These are phyloP conservation scores for Backusella tuberculispora DNA, from an alignment of 192 early-diverging fungal species.

Conservation along the genomic window DNA sequence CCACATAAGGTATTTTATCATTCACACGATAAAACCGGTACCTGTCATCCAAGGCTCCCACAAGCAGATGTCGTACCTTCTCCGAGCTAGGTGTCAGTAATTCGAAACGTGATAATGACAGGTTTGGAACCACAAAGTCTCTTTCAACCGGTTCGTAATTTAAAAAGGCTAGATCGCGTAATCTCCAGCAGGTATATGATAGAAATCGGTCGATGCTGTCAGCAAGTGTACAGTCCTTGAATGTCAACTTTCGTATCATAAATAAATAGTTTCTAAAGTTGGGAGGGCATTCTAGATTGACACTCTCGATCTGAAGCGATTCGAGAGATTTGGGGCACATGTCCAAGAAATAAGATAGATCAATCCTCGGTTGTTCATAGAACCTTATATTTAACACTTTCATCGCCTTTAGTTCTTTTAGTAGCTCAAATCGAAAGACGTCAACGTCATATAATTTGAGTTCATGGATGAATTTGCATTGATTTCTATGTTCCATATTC, in stretches of 20 bases:
- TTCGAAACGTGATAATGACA: background rate
- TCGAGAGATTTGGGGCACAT: background rate
- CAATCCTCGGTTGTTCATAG: background rate
- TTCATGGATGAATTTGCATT: background rate
- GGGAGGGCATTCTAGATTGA: background rate
- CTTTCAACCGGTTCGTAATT: background rate
- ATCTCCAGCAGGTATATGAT: background rate
- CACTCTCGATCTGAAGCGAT: background rate
- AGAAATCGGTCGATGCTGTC: background rate
- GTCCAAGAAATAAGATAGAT: background rate
- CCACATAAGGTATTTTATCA: background rate
- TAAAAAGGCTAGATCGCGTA: background rate
- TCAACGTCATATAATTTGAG: background rate
- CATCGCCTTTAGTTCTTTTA: background rate
- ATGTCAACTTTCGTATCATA: background rate
- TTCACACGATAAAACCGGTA: background rate
- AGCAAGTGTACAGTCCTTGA: background rate
- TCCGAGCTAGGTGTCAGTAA: background rate
- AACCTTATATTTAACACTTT: conserved; percentile 2
- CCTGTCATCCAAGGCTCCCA: background rate
- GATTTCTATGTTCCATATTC: background rate
- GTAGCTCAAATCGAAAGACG: background rate
- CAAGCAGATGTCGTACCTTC: background rate
- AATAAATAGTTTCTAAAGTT: background rate
- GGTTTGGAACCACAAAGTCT: background rate